Conservation (phyloP, 768 basidiomycete genomes). For the Lactifluus hygrophoroides region DNA sequence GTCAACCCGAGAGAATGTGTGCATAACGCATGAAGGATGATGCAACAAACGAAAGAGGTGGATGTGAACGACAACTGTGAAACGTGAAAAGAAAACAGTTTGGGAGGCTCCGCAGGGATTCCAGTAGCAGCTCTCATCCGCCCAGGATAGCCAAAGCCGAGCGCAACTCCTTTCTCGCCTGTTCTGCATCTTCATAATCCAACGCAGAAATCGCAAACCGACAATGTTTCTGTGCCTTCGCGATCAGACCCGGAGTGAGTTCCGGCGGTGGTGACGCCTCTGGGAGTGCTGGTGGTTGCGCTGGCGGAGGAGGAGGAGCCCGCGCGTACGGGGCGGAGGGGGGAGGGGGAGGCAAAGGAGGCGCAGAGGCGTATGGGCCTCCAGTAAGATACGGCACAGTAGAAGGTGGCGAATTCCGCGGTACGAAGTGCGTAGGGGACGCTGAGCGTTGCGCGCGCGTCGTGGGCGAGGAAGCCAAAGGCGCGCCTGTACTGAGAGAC, state of each 20-base stretch:
- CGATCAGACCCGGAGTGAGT: conserved; percentile 56
- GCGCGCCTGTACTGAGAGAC: not conserved
- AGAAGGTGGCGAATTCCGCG: conserved; percentile 12
- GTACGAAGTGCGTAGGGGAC: conserved; percentile 17
- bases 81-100: no score
- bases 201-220: conserved; percentile 90
- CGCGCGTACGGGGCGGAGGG: conserved; percentile 18
- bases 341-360: conserved; percentile 7
- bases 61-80: no score
- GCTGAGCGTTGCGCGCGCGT: not conserved
- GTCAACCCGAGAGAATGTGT: not conserved
- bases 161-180: conserved; percentile 75
- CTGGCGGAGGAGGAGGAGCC: conserved; percentile 16
- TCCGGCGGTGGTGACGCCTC: conserved; percentile 28
- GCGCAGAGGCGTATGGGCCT: conserved; percentile 1
- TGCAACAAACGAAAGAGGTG: no score
- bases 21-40: not conserved
- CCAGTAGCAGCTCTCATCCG: conserved; percentile 31
- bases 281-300: not conserved
- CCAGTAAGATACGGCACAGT: conserved; percentile 3
- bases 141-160: conserved; percentile 64
- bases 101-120: no score
- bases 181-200: conserved; percentile 88
- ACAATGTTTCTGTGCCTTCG: conserved; percentile 84
- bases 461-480: conserved; percentile 2